Conservation (phyloP, 495 filamentous ascomycete genomes). For the Astrothelium macrocarpum region DNA sequence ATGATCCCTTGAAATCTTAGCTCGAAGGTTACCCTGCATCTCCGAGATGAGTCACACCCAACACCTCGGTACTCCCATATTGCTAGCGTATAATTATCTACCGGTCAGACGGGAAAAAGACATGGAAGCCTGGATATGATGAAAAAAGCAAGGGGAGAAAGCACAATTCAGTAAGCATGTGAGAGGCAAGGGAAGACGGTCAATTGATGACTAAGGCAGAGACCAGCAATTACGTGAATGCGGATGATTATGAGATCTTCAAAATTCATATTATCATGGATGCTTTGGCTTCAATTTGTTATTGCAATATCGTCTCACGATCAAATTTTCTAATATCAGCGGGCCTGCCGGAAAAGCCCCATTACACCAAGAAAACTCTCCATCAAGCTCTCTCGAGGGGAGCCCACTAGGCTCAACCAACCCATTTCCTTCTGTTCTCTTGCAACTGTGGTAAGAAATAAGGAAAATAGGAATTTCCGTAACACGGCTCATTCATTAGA, state of each 20-base stretch:
- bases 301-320: not conserved
- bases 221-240: not conserved
- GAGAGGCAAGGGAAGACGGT: not conserved
- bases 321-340: not conserved
- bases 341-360: not conserved
- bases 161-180: not conserved
- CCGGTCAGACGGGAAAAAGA: not conserved
- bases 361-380: not conserved
- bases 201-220: not conserved
- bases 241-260: not conserved
- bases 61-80: not conserved
- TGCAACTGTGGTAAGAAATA: not conserved
- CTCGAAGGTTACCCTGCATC: not conserved
- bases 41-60: slow-evolving; percentile 1
- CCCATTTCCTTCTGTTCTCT: not conserved
- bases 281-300: slow-evolving; percentile 6
- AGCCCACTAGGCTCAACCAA: not conserved
- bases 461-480: not conserved
- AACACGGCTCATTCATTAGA: not conserved
- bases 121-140: not conserved
- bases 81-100: not conserved
- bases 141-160: not conserved
- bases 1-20: not conserved
- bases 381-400: not conserved
- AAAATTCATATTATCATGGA: not conserved